A percentile compares a stretch with the other conserved stretches of the same genome.
Evolutionary conservation across 2,329 filamentous ascomycete genomes (phyloP).

Genomic region (Truncatella angustata): DNA sequence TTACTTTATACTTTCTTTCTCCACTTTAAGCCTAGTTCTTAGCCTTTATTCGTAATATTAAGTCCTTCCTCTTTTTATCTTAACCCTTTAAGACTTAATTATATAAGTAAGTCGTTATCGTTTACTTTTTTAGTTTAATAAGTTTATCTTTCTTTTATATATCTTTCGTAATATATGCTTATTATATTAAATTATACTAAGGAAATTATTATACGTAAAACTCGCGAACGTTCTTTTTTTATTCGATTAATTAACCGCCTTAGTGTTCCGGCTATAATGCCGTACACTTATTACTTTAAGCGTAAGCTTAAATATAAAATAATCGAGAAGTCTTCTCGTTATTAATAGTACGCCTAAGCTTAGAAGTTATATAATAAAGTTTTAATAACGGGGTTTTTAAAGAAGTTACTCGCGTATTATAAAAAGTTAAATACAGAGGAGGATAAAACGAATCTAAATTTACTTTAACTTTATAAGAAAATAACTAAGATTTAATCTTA

Average conservation of each 20-base stretch:
- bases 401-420: not conserved
- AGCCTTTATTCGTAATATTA: not conserved
- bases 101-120: constrained; percentile 5
- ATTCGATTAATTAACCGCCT: not conserved
- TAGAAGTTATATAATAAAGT: not conserved
- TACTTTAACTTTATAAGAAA: not conserved
- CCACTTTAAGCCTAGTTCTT: not conserved
- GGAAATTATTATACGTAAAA: too few species aligned
- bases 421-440: not conserved
- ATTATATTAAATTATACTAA: too few species aligned
- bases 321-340: not conserved
- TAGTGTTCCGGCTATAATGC: not conserved
- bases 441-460: not conserved
- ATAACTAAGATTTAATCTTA: not conserved
- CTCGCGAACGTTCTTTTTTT: not conserved
- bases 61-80: not conserved
- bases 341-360: not conserved
- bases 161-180: too few species aligned
- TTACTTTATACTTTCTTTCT: not conserved
- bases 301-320: not conserved
- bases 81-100: constrained; percentile 13
- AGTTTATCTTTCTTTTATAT: too few species aligned
- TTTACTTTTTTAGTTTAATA: not conserved
- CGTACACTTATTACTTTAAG: not conserved
- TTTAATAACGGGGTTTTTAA: not conserved